phyloP scores from a whole-genome alignment of 2,329 filamentous ascomycete species.

The Phaeomoniella chlamydospora region DNA sequence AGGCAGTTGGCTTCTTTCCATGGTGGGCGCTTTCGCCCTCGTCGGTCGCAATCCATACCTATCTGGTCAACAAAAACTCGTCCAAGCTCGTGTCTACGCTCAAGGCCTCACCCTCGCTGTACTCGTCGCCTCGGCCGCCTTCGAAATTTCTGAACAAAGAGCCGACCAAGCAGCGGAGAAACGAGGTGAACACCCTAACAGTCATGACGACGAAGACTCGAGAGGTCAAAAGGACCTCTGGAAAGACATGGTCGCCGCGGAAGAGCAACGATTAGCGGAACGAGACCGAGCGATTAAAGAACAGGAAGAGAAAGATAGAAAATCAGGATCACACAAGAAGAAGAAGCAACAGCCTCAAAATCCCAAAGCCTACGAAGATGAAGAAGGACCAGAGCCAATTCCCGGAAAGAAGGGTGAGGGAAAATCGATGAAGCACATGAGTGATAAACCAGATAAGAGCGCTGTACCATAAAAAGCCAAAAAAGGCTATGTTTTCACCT shows the following conservation, averaged over 20 bases:
- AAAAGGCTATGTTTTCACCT: no score
- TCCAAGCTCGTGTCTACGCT: slow-evolving; percentile 88
- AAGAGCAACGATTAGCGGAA: slow-evolving; percentile 28
- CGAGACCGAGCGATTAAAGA: slow-evolving; percentile 22
- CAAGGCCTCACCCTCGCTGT: slow-evolving; percentile 80
- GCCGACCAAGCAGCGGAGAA: slow-evolving; percentile 61
- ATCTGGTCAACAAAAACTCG: slow-evolving; percentile 67
- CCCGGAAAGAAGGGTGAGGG: slow-evolving; percentile 1
- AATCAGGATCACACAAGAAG: slow-evolving; percentile 9
- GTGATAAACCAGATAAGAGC: neutral
- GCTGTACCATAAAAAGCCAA: neutral
- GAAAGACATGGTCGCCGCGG: slow-evolving; percentile 43
- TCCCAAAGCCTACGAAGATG: slow-evolving; percentile 8
- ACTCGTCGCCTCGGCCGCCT: slow-evolving; percentile 64
- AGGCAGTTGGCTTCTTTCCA: slow-evolving; percentile 64
- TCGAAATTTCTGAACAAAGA: slow-evolving; percentile 65
- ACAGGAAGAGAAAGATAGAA: slow-evolving; percentile 14
- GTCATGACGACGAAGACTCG: slow-evolving; percentile 46
- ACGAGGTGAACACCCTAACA: slow-evolving; percentile 24
- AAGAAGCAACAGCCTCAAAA: slow-evolving; percentile 6
- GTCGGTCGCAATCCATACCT: slow-evolving; percentile 68
- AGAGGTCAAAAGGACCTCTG: slow-evolving; percentile 86
- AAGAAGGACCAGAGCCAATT: slow-evolving; percentile 7
- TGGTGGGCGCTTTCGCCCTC: slow-evolving; percentile 58
- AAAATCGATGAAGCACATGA: slow-evolving; percentile 1